phyloP scores from a whole-genome alignment of 768 basidiomycete species.

The Mycena epipterygia region DNA sequence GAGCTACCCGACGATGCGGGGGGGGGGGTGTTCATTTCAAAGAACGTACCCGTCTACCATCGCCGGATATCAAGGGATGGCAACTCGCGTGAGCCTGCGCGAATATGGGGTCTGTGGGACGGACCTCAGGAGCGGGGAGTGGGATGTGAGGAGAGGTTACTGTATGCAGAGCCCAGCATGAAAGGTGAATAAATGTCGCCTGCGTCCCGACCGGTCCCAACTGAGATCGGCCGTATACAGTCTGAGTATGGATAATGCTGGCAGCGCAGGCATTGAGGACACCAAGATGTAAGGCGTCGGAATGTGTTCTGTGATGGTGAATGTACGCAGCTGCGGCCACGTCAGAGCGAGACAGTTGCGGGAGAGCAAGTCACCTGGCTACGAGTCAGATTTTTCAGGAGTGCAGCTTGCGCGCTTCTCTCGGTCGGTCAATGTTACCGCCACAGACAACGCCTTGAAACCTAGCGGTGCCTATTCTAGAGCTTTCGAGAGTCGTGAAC shows the following conservation, averaged over 20 bases:
- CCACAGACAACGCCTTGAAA: not conserved
- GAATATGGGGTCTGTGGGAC: slow-evolving; percentile 22
- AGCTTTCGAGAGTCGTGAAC: not conserved
- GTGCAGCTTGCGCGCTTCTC: not conserved
- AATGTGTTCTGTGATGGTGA: slow-evolving; percentile 11
- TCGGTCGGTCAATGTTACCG: not conserved
- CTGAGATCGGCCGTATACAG: slow-evolving; percentile 10
- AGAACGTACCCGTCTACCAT: slow-evolving; percentile 1
- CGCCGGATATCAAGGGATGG: slow-evolving; percentile 11
- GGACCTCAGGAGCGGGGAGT: not conserved
- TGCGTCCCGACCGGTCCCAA: slow-evolving; percentile 4
- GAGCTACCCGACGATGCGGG: not conserved
- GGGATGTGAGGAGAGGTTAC: not conserved
- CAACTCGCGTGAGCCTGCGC: slow-evolving; percentile 1
- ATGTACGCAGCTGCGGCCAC: slow-evolving; percentile 1
- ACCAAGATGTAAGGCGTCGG: slow-evolving; percentile 1
- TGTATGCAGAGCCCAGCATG: not conserved
- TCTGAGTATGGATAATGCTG: not conserved
- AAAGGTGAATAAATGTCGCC: slow-evolving; percentile 5
- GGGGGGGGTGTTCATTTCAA: not conserved
- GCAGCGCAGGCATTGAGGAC: slow-evolving; percentile 7
- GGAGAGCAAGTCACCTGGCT: not conserved
- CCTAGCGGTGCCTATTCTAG: not conserved
- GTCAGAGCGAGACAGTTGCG: not conserved
- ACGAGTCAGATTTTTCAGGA: not conserved